Percentiles rank a stretch among this genome's conserved stretches.
Conservation (phyloP, 805 yeast genomes). For the Saturnispora serradocipensis region DNA sequence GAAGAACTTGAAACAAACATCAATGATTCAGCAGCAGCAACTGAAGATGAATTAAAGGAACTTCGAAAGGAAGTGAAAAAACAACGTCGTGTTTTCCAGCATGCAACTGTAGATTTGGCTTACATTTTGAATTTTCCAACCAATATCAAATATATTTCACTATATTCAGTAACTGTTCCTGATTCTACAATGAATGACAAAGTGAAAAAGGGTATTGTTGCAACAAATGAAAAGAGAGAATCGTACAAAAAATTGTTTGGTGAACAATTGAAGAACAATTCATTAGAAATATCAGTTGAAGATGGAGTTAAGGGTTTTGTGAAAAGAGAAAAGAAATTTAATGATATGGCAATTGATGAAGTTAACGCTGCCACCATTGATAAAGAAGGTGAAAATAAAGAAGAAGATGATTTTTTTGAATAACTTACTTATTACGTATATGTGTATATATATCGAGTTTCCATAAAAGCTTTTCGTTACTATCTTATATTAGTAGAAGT, state of each 20-base stretch:
- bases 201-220: conserved; percentile 35
- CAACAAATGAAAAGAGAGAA: conserved; percentile 35
- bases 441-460: neutral
- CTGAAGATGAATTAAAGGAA: conserved; percentile 18
- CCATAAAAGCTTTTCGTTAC: no score
- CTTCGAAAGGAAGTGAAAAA: conserved; percentile 26
- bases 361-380: conserved; percentile 13
- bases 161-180: conserved; percentile 46
- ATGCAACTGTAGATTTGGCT: conserved; percentile 60
- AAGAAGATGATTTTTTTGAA: conserved; percentile 30
- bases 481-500: neutral
- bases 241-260: conserved; percentile 46
- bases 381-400: conserved; percentile 13
- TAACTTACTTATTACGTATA: conserved; percentile 3
- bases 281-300: conserved; percentile 43
- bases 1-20: conserved; percentile 27
- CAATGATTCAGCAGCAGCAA: neutral
- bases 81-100: conserved; percentile 40
- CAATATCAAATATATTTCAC: conserved; percentile 67
- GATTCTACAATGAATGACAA: conserved; percentile 26
- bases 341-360: conserved; percentile 13
- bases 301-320: conserved; percentile 33
- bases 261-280: conserved; percentile 40
- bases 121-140: conserved; percentile 74
- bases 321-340: conserved; percentile 9